These are phyloP conservation scores for Astrocystis sublimbata DNA, from an alignment of 495 filamentous ascomycete species.

Conservation along the genomic window DNA sequence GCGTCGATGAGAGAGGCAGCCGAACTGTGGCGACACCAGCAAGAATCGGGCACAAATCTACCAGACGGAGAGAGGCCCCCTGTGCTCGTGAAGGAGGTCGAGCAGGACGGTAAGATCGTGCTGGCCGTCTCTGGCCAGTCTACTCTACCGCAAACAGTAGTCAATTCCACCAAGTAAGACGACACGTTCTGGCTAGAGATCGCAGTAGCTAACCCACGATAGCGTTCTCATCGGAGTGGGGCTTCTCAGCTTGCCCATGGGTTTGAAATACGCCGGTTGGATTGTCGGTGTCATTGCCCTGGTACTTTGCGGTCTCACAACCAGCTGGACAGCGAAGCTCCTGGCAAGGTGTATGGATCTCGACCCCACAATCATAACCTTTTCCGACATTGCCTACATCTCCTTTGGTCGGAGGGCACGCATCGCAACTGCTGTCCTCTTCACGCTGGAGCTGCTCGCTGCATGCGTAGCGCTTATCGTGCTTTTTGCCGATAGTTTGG, in stretches of 20 bases:
- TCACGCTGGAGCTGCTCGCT: slow-evolving; percentile 83
- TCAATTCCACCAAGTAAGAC: slow-evolving; percentile 84
- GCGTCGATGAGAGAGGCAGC: slow-evolving; percentile 71
- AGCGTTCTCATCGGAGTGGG: slow-evolving; percentile 88
- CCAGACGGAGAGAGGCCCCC: slow-evolving; percentile 71
- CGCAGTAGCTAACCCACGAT: slow-evolving; percentile 19
- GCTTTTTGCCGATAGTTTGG: slow-evolving; percentile 87
- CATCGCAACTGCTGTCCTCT: slow-evolving; percentile 77
- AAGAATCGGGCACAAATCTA: slow-evolving; percentile 46
- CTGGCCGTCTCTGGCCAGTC: slow-evolving; percentile 85
- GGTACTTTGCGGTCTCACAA: slow-evolving; percentile 69
- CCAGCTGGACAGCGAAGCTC: slow-evolving; percentile 83
- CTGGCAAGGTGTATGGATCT: slow-evolving; percentile 88
- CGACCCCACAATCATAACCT: slow-evolving; percentile 72
- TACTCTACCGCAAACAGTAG: slow-evolving; percentile 91
- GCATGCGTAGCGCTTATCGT: slow-evolving; percentile 90
- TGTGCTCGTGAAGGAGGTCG: slow-evolving; percentile 80
- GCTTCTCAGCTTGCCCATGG: slow-evolving; percentile 83
- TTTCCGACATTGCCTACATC: slow-evolving; percentile 90
- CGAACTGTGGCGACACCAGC: slow-evolving; percentile 70
- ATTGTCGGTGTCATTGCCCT: slow-evolving; percentile 77
- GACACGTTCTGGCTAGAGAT: not conserved
- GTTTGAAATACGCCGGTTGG: slow-evolving; percentile 90
- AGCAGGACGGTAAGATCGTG: slow-evolving; percentile 84
- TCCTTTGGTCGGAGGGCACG: slow-evolving; percentile 86